These are phyloP conservation scores for Magnolia sinica DNA, from an alignment of 164 flowering plant species.

Conservation along the genomic window DNA sequence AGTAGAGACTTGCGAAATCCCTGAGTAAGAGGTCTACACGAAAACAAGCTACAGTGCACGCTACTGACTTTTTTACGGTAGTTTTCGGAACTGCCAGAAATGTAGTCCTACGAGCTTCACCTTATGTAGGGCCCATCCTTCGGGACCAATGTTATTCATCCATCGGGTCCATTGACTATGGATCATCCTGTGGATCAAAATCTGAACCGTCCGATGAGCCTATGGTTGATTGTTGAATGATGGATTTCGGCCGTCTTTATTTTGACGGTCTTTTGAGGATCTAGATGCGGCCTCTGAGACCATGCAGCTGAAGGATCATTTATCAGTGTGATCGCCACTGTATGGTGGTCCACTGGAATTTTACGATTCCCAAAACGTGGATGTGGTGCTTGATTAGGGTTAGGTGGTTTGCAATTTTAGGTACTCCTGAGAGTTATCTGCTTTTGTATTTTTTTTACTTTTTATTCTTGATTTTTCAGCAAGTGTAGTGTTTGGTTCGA, in stretches of 20 bases:
- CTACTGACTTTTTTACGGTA: not conserved
- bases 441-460: not conserved
- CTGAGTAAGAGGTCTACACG: not conserved
- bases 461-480: not conserved
- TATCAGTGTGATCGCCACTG: too few species aligned
- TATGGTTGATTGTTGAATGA: not conserved
- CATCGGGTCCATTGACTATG: not conserved
- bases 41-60: not conserved
- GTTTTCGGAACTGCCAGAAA: not conserved
- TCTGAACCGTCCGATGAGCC: not conserved
- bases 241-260: too few species aligned
- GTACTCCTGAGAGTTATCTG: not conserved
- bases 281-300: too few species aligned
- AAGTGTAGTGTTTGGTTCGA: conserved; percentile 8
- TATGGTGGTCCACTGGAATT: too few species aligned
- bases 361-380: not conserved
- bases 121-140: not conserved
- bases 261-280: too few species aligned
- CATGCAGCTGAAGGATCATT: too few species aligned
- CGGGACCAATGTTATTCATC: not conserved
- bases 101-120: not conserved
- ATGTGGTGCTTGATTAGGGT: not conserved
- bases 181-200: not conserved
- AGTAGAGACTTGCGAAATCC: not conserved
- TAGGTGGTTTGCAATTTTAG: not conserved